phyloP scores from a whole-genome alignment of 192 early-diverging fungal genomes.

The Linnemannia elongata region DNA sequence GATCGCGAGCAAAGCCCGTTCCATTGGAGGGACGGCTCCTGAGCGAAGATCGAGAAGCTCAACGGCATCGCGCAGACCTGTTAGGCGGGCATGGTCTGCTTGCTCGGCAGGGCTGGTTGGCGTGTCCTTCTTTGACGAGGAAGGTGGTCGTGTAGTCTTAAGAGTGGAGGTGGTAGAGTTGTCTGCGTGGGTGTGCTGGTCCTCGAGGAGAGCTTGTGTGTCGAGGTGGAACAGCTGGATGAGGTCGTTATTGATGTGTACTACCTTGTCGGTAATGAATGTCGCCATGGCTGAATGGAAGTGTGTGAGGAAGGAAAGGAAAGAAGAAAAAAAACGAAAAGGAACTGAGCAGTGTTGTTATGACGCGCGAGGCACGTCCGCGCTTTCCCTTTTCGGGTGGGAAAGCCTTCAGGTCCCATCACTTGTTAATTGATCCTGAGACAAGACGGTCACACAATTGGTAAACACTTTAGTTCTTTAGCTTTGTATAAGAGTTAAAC shows the following conservation, averaged over 20 bases:
- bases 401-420: not conserved
- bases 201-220: constrained; percentile 18
- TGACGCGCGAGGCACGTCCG: not conserved
- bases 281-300: constrained; percentile 31
- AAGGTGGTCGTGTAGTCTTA: not conserved
- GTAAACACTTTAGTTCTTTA: constrained; percentile 5
- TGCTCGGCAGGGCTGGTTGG: not conserved
- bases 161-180: not conserved
- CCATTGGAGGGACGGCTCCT: constrained; percentile 32
- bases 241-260: constrained; percentile 47
- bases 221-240: constrained; percentile 55
- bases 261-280: constrained; percentile 49
- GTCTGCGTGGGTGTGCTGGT: not conserved
- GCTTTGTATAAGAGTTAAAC: not conserved
- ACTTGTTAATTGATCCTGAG: too few species aligned
- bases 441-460: not conserved
- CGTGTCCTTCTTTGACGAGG: not conserved
- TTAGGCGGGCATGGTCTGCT: not conserved
- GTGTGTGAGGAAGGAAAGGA: not conserved
- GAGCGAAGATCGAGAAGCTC: constrained; percentile 34
- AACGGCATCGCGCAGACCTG: constrained; percentile 20
- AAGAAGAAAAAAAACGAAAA: not conserved
- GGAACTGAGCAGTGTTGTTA: not conserved
- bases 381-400: not conserved
- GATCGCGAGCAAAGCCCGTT: constrained; percentile 29